Evolutionary conservation across 2,329 filamentous ascomycete species (phyloP).

Genomic region (Arthrinium phaeospermum): DNA sequence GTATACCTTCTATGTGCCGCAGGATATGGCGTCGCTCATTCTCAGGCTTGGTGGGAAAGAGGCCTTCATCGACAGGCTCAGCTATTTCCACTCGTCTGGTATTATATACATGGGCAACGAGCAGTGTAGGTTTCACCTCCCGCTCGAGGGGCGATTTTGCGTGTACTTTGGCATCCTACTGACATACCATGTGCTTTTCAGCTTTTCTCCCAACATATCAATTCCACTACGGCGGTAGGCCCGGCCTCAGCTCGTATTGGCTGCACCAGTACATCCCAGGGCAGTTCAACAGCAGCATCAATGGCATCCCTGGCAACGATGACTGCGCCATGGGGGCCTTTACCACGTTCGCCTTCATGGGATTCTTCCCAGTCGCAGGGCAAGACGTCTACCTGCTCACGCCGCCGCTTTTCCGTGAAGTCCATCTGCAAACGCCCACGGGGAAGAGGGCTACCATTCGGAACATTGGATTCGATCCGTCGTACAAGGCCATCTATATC

Average conservation of each 20-base stretch:
- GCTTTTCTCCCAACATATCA: constrained; percentile 58
- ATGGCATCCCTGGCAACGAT: constrained; percentile 64
- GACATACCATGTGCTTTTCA: background rate
- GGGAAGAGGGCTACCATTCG: constrained; percentile 59
- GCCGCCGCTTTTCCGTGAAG: constrained; percentile 55
- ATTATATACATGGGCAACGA: constrained; percentile 74
- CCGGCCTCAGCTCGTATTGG: constrained; percentile 59
- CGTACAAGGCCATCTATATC: constrained; percentile 58
- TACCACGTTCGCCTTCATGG: constrained; percentile 56
- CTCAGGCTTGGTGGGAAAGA: constrained; percentile 61
- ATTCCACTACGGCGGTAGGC: constrained; percentile 72
- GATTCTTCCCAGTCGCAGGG: constrained; percentile 60
- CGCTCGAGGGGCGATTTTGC: background rate
- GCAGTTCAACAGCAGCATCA: constrained; percentile 68
- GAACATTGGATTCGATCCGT: constrained; percentile 42
- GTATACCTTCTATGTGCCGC: constrained; percentile 66
- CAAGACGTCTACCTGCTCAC: constrained; percentile 60
- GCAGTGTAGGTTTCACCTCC: constrained; percentile 38
- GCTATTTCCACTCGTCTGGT: constrained; percentile 69
- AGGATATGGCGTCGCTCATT: constrained; percentile 46
- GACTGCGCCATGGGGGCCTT: constrained; percentile 64
- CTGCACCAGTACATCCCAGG: constrained; percentile 69
- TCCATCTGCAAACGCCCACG: constrained; percentile 42
- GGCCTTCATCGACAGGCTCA: constrained; percentile 63
- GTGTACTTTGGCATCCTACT: background rate